Conservation (phyloP, 495 filamentous ascomycete genomes). For the Aspergillus cavernicola region DNA sequence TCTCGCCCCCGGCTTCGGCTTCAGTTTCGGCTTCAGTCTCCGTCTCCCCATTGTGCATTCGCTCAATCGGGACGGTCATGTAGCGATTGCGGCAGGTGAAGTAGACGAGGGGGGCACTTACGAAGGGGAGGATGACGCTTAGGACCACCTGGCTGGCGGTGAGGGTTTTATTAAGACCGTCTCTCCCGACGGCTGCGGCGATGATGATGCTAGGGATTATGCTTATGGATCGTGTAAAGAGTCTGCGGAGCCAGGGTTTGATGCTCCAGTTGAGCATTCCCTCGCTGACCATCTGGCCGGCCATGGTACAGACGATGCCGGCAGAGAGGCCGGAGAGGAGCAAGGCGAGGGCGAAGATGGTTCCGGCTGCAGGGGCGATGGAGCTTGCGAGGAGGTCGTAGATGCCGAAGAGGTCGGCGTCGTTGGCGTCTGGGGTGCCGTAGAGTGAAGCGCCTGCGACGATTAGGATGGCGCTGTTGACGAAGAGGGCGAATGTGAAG, state of each 20-base stretch:
- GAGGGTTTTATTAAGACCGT: slow-evolving; percentile 68
- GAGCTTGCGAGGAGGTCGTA: slow-evolving; percentile 67
- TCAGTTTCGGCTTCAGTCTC: background rate
- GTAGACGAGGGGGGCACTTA: slow-evolving; percentile 78
- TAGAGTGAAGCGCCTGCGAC: slow-evolving; percentile 79
- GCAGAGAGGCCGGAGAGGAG: slow-evolving; percentile 74
- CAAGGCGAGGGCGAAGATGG: slow-evolving; percentile 73
- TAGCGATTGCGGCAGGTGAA: slow-evolving; percentile 79
- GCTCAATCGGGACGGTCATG: slow-evolving; percentile 62
- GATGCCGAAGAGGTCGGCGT: slow-evolving; percentile 79
- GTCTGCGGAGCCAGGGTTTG: slow-evolving; percentile 65
- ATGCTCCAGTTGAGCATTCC: slow-evolving; percentile 71
- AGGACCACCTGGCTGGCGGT: slow-evolving; percentile 77
- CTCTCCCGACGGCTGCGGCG: slow-evolving; percentile 68
- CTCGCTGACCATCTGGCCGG: slow-evolving; percentile 79
- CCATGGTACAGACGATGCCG: slow-evolving; percentile 80
- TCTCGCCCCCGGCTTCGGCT: background rate
- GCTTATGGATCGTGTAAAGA: slow-evolving; percentile 68
- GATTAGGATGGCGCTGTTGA: slow-evolving; percentile 88
- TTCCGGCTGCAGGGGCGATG: slow-evolving; percentile 68
- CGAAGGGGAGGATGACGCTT: slow-evolving; percentile 76
- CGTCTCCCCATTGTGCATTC: slow-evolving; percentile 22
- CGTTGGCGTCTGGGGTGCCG: slow-evolving; percentile 43
- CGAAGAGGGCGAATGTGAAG: slow-evolving; percentile 91
- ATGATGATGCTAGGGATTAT: slow-evolving; percentile 82